A percentile compares a stretch with the other conserved stretches of the same genome.
phyloP scores from a whole-genome alignment of 2,329 filamentous ascomycete species.

The Scolecobasidium constrictum region DNA sequence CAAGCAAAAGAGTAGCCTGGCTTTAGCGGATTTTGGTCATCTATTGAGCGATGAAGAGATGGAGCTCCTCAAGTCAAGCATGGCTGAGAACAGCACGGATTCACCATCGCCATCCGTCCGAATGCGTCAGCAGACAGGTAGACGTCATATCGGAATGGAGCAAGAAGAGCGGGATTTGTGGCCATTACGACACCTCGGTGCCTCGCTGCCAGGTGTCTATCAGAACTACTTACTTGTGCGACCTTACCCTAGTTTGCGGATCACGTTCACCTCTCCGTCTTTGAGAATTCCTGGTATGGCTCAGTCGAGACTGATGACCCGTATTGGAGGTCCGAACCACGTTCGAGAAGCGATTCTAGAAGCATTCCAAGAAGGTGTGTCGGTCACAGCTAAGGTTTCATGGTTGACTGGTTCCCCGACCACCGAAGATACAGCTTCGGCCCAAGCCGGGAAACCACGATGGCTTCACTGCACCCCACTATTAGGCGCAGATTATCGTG shows the following conservation, averaged over 20 bases:
- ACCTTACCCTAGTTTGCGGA: constrained; percentile 53
- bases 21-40: constrained; percentile 4
- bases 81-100: not conserved
- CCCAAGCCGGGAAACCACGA: constrained; percentile 18
- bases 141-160: constrained; percentile 19
- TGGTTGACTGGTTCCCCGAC: constrained; percentile 21
- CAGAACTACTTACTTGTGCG: constrained; percentile 50
- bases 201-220: constrained; percentile 25
- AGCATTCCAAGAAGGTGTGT: constrained; percentile 25
- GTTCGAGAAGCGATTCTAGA: constrained; percentile 28
- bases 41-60: not conserved
- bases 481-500: constrained; percentile 28
- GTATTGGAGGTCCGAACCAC: constrained; percentile 27
- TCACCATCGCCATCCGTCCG: not conserved
- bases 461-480: constrained; percentile 36
- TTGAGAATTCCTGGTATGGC: constrained; percentile 58
- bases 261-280: constrained; percentile 59
- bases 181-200: constrained; percentile 20
- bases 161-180: constrained; percentile 19
- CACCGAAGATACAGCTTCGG: not conserved
- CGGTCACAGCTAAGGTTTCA: constrained; percentile 32
- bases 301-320: constrained; percentile 31
- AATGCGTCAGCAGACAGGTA: constrained; percentile 6
- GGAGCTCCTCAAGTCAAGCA: not conserved
- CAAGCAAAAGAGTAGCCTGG: constrained; percentile 13